Evolutionary conservation across 2,329 filamentous ascomycete genomes (phyloP).

Genomic region (Aspergillaceae sp.): DNA sequence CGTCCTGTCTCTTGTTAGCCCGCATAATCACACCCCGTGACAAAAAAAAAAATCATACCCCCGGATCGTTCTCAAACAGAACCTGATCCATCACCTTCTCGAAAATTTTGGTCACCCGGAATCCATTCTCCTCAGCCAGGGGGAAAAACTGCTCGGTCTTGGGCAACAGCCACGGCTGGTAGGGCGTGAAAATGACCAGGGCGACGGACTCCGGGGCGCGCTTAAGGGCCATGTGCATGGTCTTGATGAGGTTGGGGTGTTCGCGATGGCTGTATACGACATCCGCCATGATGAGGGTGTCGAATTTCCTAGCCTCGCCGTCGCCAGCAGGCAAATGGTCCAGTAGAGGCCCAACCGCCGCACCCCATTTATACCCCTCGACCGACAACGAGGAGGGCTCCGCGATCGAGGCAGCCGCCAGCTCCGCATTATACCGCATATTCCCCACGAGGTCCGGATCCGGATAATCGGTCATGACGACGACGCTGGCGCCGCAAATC

Average conservation of each 20-base stretch:
- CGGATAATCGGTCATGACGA: slow-evolving; percentile 79
- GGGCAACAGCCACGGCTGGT: slow-evolving; percentile 79
- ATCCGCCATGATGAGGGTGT: slow-evolving; percentile 78
- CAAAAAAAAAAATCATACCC: slow-evolving; percentile 23
- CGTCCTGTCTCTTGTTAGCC: slow-evolving; percentile 40
- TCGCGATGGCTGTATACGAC: slow-evolving; percentile 86
- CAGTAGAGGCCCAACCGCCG: slow-evolving; percentile 50
- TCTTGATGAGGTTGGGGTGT: slow-evolving; percentile 67
- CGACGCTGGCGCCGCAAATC: slow-evolving; percentile 58
- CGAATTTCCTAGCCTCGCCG: slow-evolving; percentile 45
- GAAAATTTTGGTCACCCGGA: slow-evolving; percentile 68
- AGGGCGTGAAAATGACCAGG: slow-evolving; percentile 88
- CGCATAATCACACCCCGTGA: no score
- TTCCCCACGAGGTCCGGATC: slow-evolving; percentile 75
- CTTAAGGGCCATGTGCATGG: slow-evolving; percentile 59
- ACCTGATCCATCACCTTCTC: slow-evolving; percentile 77
- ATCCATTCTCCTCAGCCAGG: slow-evolving; percentile 59
- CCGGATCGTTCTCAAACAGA: slow-evolving; percentile 82
- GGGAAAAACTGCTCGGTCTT: slow-evolving; percentile 85
- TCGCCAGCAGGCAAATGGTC: slow-evolving; percentile 42
- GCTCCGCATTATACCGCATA: slow-evolving; percentile 64
- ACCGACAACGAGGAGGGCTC: slow-evolving; percentile 44
- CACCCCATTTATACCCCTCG: slow-evolving; percentile 79
- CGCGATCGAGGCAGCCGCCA: slow-evolving; percentile 40
- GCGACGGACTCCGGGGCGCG: slow-evolving; percentile 51